These are phyloP conservation scores for Pleurotus ostreatus DNA, from an alignment of 768 basidiomycete species.

Conservation along the genomic window DNA sequence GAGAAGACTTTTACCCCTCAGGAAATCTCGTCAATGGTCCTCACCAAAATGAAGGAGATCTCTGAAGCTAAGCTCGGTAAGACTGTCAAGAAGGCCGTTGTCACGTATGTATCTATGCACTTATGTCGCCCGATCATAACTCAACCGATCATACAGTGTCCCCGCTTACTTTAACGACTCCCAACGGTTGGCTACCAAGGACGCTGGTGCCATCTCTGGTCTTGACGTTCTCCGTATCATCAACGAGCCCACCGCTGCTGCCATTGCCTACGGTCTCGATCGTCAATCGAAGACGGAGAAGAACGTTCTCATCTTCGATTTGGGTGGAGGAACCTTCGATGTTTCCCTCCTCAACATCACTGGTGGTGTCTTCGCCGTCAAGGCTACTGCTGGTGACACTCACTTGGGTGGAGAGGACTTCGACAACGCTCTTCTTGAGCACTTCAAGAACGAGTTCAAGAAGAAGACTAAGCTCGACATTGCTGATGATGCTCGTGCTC, in stretches of 20 bases:
- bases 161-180: conserved; percentile 99
- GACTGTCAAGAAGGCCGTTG: conserved; percentile 84
- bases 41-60: conserved; percentile 97
- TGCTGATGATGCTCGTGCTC: conserved; percentile 93
- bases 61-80: conserved; percentile 94
- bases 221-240: conserved; percentile 97
- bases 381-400: conserved; percentile 97
- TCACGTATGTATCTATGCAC: conserved; percentile 64
- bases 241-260: conserved; percentile 98
- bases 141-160: conserved; percentile 42
- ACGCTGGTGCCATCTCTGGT: conserved; percentile 92
- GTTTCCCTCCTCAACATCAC: conserved; percentile 95
- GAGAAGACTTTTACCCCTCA: conserved; percentile 94
- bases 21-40: conserved; percentile 97
- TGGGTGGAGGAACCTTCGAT: conserved; percentile 98
- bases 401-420: conserved; percentile 99
- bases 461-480: conserved; percentile 96
- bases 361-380: conserved; percentile 97
- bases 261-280: conserved; percentile 98
- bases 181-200: conserved; percentile 97
- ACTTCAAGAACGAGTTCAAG: conserved; percentile 99
- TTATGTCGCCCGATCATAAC: conserved; percentile 9
- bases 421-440: conserved; percentile 95
- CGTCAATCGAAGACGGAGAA: conserved; percentile 88
- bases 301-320: conserved; percentile 97